Conservation (phyloP, 2,329 filamentous ascomycete species). For the Pseudogymnoascus sp. region DNA sequence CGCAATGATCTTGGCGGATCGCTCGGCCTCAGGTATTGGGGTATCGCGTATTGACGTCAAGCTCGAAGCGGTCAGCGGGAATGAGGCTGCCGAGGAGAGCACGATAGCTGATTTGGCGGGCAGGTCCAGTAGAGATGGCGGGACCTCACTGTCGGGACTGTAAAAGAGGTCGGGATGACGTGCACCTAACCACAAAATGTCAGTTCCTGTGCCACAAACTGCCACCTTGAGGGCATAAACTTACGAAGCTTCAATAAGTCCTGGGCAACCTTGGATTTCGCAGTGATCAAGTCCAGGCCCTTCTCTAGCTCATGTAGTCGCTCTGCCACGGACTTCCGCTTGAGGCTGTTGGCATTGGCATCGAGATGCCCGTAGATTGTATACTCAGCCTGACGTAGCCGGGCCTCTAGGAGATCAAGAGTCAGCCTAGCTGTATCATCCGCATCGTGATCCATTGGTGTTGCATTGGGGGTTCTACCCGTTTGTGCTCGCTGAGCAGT, state of each 20-base stretch:
- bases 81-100: slow-evolving; percentile 27
- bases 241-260: slow-evolving; percentile 27
- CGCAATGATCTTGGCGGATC: slow-evolving; percentile 27
- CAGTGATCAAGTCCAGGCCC: slow-evolving; percentile 9
- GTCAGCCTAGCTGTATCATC: slow-evolving; percentile 26
- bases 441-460: slow-evolving; percentile 17
- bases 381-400: slow-evolving; percentile 26
- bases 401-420: slow-evolving; percentile 26
- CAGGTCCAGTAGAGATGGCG: slow-evolving; percentile 24
- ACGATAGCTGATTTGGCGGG: slow-evolving; percentile 24
- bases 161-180: slow-evolving; percentile 28
- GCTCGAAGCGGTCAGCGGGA: slow-evolving; percentile 27
- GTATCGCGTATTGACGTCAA: slow-evolving; percentile 27
- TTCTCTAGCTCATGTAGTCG: slow-evolving; percentile 10
- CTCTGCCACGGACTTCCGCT: slow-evolving; percentile 2
- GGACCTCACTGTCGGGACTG: slow-evolving; percentile 18
- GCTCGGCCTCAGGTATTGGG: slow-evolving; percentile 24
- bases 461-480: not conserved
- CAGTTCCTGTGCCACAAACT: not conserved
- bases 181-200: slow-evolving; percentile 22
- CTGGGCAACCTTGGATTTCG: slow-evolving; percentile 26
- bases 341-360: not conserved
- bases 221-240: slow-evolving; percentile 8
- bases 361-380: slow-evolving; percentile 17
- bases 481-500: not conserved